Conservation (phyloP, 495 filamentous ascomycete species). For the Ascodesmis nigricans region DNA sequence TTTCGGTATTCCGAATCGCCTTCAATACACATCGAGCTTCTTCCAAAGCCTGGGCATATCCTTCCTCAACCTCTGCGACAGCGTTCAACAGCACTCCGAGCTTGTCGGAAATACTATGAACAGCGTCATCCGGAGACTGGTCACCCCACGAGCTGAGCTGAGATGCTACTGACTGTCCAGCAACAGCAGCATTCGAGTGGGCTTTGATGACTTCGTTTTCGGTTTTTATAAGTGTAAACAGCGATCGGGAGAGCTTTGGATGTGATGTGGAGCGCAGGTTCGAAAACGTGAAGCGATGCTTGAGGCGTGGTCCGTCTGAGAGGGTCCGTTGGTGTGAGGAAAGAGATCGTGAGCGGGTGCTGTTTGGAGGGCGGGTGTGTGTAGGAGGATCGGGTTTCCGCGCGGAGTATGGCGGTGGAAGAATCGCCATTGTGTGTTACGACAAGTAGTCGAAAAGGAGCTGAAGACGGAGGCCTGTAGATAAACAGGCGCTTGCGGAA, state of each 20-base stretch:
- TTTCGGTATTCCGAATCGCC: slow-evolving; percentile 78
- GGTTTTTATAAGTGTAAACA: slow-evolving; percentile 78
- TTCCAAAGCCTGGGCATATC: slow-evolving; percentile 67
- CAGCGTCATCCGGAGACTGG: slow-evolving; percentile 57
- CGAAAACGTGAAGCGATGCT: slow-evolving; percentile 51
- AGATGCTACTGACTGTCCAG: slow-evolving; percentile 58
- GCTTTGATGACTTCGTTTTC: slow-evolving; percentile 65
- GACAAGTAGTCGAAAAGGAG: no score
- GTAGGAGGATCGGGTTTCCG: slow-evolving; percentile 5
- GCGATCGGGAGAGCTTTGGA: slow-evolving; percentile 60
- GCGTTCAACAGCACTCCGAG: slow-evolving; percentile 76
- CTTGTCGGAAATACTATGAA: slow-evolving; percentile 84
- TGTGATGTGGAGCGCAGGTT: slow-evolving; percentile 64
- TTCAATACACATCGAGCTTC: slow-evolving; percentile 63
- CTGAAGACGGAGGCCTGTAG: no score
- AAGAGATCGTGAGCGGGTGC: slow-evolving; percentile 28
- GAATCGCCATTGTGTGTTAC: slow-evolving; percentile 16
- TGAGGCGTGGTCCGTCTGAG: slow-evolving; percentile 22
- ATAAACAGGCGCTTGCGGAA: no score
- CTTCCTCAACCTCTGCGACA: slow-evolving; percentile 77
- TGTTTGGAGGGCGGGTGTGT: not conserved
- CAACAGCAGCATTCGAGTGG: slow-evolving; percentile 60
- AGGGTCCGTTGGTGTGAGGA: slow-evolving; percentile 32
- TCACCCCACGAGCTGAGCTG: slow-evolving; percentile 98
- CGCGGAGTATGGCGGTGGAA: slow-evolving; percentile 20